A percentile compares a stretch with the other conserved stretches of the same genome.
Conservation (phyloP, 345 rosid genomes). For the Hibiscus syriacus region DNA sequence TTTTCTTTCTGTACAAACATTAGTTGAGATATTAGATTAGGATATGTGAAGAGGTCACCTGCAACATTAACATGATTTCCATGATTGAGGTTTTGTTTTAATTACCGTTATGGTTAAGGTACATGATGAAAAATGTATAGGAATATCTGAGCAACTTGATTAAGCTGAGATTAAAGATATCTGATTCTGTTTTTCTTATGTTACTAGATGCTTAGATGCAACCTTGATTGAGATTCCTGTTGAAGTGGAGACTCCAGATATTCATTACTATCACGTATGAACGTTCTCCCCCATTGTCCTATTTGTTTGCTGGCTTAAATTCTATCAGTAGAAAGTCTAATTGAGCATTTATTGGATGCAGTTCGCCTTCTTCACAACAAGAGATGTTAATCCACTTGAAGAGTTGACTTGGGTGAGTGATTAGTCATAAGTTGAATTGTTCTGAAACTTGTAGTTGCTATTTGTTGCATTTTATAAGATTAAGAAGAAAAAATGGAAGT, state of each 20-base stretch:
- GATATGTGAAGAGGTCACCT: neutral
- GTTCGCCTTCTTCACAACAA: slow-evolving; percentile 76
- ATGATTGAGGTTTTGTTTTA: neutral
- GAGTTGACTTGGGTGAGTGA: slow-evolving; percentile 86
- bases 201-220: slow-evolving; percentile 63
- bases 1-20: neutral
- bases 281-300: neutral
- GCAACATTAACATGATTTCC: neutral
- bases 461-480: neutral
- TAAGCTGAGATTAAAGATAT: neutral
- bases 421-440: slow-evolving; percentile 8
- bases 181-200: neutral
- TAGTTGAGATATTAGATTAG: neutral
- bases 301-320: neutral
- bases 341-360: slow-evolving; percentile 23
- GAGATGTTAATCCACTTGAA: slow-evolving; percentile 59
- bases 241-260: slow-evolving; percentile 71
- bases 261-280: slow-evolving; percentile 72
- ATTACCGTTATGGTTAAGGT: neutral
- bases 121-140: neutral
- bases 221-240: slow-evolving; percentile 88
- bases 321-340: slow-evolving; percentile 1
- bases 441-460: neutral
- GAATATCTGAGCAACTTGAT: neutral
- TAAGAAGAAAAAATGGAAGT: neutral